Percentiles rank a stretch among this genome's conserved stretches.
Conservation (phyloP, 2,329 filamentous ascomycete genomes). For the Fusarium hainanense region DNA sequence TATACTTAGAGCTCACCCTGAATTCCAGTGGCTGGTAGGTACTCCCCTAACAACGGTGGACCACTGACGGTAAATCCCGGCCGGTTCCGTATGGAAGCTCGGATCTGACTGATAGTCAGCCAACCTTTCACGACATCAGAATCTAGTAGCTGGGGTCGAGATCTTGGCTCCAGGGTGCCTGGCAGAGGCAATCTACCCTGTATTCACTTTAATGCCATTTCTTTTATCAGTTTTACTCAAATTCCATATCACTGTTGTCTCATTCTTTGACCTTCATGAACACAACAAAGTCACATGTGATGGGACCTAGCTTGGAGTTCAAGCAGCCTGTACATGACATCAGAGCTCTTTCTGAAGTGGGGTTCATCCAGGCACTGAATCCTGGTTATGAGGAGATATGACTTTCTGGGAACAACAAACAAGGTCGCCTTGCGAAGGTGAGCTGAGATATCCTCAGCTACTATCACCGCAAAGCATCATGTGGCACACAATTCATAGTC, state of each 20-base stretch:
- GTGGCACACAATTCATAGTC: neutral
- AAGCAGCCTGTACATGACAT: constrained; percentile 10
- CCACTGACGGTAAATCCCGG: constrained; percentile 43
- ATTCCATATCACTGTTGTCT: neutral
- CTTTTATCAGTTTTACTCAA: neutral
- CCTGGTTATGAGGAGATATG: neutral
- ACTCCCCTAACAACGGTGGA: constrained; percentile 24
- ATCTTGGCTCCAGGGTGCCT: constrained; percentile 19
- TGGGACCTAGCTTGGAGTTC: neutral
- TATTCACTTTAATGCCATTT: neutral
- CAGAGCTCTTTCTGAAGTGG: constrained; percentile 10
- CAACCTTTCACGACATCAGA: constrained; percentile 33
- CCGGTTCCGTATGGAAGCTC: constrained; percentile 30
- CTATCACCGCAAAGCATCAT: constrained; percentile 2
- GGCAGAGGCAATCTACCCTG: constrained; percentile 10
- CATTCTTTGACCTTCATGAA: neutral
- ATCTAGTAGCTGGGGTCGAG: constrained; percentile 25
- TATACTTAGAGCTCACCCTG: constrained; percentile 1
- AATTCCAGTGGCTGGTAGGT: neutral
- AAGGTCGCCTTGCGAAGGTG: neutral
- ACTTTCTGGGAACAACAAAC: neutral
- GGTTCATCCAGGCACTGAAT: neutral
- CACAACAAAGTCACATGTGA: constrained; percentile 1
- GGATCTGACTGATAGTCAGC: constrained; percentile 27
- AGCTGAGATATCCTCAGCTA: constrained; percentile 9